Percentiles rank a stretch among this genome's conserved stretches.
Evolutionary conservation across 768 basidiomycete species (phyloP).

Genomic region (Leccinum truebloodii): DNA sequence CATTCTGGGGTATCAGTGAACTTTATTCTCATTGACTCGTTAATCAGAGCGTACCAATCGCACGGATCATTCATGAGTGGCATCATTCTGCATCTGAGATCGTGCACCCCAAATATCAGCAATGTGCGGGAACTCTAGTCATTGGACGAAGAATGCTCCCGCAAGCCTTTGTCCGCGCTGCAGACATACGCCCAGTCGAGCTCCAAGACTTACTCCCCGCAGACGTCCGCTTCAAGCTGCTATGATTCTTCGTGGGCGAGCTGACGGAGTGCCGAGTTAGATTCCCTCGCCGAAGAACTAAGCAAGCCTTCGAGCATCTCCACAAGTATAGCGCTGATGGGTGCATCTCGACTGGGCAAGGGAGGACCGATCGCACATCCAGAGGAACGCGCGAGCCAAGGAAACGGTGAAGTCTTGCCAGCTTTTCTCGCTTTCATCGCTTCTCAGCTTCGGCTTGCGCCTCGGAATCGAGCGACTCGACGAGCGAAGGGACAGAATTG

Average conservation of each 20-base stretch:
- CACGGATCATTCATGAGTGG: conserved; percentile 41
- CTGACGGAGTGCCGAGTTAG: conserved; percentile 26
- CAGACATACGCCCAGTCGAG: conserved; percentile 38
- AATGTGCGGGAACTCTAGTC: conserved; percentile 32
- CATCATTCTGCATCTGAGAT: conserved; percentile 38
- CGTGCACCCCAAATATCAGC: conserved; percentile 32
- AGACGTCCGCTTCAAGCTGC: conserved; percentile 40
- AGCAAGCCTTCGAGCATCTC: conserved; percentile 28
- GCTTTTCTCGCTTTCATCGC: no score
- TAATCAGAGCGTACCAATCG: conserved; percentile 37
- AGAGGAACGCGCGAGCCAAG: no score
- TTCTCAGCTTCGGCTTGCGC: no score
- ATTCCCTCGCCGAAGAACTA: conserved; percentile 30
- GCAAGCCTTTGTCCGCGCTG: conserved; percentile 36
- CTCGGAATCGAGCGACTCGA: no score
- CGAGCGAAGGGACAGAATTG: no score
- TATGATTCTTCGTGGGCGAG: conserved; percentile 37
- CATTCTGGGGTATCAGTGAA: not conserved
- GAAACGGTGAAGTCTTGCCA: no score
- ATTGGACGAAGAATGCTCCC: conserved; percentile 43
- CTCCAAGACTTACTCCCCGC: conserved; percentile 42
- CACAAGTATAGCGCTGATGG: conserved; percentile 28
- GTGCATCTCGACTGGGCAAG: conserved; percentile 13
- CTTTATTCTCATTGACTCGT: not conserved
- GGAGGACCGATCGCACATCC: no score